Conservation (phyloP, 331 rosid genomes). For the Cydonia oblonga region DNA sequence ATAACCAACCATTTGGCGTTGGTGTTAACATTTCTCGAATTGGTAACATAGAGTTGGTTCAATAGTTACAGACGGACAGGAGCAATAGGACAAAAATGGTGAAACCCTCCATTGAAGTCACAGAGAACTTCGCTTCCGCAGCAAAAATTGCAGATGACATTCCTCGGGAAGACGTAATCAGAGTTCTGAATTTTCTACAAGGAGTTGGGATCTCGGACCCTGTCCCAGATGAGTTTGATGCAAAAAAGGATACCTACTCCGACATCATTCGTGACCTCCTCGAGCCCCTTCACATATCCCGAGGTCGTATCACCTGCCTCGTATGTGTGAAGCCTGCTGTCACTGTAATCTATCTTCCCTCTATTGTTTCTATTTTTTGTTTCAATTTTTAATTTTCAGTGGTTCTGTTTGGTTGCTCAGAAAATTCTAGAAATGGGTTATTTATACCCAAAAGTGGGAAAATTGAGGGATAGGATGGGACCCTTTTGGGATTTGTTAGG, state of each 20-base stretch:
- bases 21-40: no score
- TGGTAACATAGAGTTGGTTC: not conserved
- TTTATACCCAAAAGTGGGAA: not conserved
- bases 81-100: constrained; percentile 8
- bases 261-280: constrained; percentile 23
- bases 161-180: constrained; percentile 4
- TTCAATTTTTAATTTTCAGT: no score
- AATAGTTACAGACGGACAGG: no score
- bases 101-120: not conserved
- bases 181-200: not conserved
- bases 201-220: no score
- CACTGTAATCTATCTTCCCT: no score
- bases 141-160: constrained; percentile 14
- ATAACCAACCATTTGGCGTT: no score
- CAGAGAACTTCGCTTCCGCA: constrained; percentile 3
- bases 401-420: no score
- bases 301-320: constrained; percentile 43
- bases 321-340: constrained; percentile 33
- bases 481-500: not conserved
- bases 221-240: constrained; percentile 26
- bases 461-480: not conserved
- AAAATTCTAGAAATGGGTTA: no score
- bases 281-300: constrained; percentile 19
- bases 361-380: no score
- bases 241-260: constrained; percentile 23